These are phyloP conservation scores for Tarenaya hassleriana DNA, from an alignment of 345 rosid genomes.

Conservation along the genomic window DNA sequence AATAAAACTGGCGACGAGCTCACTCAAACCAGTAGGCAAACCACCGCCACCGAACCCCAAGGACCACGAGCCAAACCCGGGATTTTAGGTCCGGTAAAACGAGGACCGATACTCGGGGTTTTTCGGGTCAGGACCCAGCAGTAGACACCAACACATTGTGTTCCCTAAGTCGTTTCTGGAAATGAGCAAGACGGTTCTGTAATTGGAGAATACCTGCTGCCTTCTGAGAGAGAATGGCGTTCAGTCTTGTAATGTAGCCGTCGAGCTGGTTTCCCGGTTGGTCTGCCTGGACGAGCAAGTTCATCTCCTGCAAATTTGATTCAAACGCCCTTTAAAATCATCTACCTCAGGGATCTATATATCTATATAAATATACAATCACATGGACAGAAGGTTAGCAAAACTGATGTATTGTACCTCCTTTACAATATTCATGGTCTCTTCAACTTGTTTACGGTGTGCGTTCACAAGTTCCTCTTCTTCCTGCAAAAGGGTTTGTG, in stretches of 20 bases:
- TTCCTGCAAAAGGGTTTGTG: slow-evolving; percentile 49
- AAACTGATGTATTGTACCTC: slow-evolving; percentile 52
- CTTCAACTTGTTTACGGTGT: slow-evolving; percentile 89
- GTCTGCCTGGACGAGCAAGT: slow-evolving; percentile 82
- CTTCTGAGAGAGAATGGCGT: slow-evolving; percentile 74
- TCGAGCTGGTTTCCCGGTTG: slow-evolving; percentile 95
- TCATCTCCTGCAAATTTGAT: slow-evolving; percentile 89
- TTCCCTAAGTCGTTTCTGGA: slow-evolving; percentile 89
- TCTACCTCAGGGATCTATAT: no score
- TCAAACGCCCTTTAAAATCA: no score
- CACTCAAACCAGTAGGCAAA: neutral
- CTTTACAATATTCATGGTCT: slow-evolving; percentile 87
- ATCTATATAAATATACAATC: neutral
- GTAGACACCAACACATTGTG: slow-evolving; percentile 74
- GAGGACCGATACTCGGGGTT: slow-evolving; percentile 23
- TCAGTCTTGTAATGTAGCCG: slow-evolving; percentile 62
- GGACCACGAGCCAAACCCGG: slow-evolving; percentile 15
- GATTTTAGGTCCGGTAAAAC: slow-evolving; percentile 26
- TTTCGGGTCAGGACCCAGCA: slow-evolving; percentile 48
- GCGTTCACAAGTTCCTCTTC: slow-evolving; percentile 97
- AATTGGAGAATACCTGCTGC: slow-evolving; percentile 81
- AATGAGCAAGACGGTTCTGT: slow-evolving; percentile 71
- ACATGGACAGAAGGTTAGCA: neutral
- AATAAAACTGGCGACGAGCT: neutral
- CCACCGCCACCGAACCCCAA: neutral